Percentiles rank a stretch among this genome's conserved stretches.
Evolutionary conservation across 1,284 basidiomycete genomes (phyloP).

Genomic region (Cutaneotrichosporon cyanovorans): DNA sequence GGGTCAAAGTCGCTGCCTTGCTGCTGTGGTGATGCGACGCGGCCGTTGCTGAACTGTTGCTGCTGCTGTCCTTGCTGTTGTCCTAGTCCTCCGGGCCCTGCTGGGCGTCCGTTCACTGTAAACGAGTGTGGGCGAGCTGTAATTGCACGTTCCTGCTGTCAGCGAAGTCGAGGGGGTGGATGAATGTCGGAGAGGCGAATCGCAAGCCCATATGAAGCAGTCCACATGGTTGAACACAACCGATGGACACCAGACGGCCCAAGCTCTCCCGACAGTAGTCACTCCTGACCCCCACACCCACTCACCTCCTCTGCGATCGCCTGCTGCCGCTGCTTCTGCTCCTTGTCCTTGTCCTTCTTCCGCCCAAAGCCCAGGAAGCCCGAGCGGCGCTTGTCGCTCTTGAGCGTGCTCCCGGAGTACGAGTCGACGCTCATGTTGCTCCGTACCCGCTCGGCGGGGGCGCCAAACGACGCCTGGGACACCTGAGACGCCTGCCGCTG

Average conservation of each 20-base stretch:
- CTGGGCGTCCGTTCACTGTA: constrained; percentile 7
- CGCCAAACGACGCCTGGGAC: background rate
- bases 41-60: background rate
- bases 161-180: too few species aligned
- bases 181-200: too few species aligned
- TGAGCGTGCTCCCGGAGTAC: constrained; percentile 5
- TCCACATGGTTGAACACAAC: too few species aligned
- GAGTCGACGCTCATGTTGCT: constrained; percentile 12
- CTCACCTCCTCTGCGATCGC: constrained; percentile 5
- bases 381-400: constrained; percentile 14
- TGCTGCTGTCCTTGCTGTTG: background rate
- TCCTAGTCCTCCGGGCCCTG: too few species aligned
- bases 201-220: too few species aligned
- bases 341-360: constrained; percentile 17
- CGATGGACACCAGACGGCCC: background rate
- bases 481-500: too few species aligned
- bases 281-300: background rate
- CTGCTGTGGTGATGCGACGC: constrained; percentile 5
- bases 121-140: background rate
- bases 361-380: constrained; percentile 15
- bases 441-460: constrained; percentile 4
- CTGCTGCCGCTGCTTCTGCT: background rate
- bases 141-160: too few species aligned
- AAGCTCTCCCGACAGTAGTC: background rate
- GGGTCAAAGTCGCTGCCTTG: constrained; percentile 11